Evolutionary conservation across 1,139 yeast species (phyloP).

Genomic region (Scheffersomyces quercinus): DNA sequence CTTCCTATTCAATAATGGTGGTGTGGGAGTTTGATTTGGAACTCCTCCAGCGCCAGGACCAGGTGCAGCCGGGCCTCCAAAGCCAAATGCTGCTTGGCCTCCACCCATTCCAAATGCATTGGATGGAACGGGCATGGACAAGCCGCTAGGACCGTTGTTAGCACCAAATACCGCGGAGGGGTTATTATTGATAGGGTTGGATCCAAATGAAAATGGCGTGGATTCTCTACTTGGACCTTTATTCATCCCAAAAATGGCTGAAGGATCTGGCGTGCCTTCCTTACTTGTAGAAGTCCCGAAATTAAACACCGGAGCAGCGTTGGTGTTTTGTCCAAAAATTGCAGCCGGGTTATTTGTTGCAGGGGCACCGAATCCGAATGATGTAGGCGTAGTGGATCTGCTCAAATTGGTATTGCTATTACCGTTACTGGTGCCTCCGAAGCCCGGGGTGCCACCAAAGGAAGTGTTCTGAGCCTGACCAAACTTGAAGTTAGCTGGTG

Average conservation of each 20-base stretch:
- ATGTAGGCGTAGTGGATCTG: constrained; percentile 10
- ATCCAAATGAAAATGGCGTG: constrained; percentile 2
- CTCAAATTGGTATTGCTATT: not conserved
- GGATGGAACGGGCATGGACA: constrained; percentile 4
- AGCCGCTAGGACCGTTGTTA: constrained; percentile 1
- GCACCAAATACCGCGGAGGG: constrained; percentile 2
- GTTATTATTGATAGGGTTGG: constrained; percentile 2
- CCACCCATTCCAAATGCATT: constrained; percentile 3
- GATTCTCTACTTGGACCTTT: constrained; percentile 1
- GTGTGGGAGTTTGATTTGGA: constrained; percentile 8
- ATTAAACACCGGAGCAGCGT: constrained; percentile 7
- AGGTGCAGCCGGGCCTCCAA: constrained; percentile 1
- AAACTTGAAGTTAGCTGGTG: constrained; percentile 3
- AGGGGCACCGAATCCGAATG: constrained; percentile 7
- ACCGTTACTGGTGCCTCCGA: constrained; percentile 1
- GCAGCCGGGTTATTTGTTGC: not conserved
- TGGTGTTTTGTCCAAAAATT: constrained; percentile 9
- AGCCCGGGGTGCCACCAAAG: constrained; percentile 6
- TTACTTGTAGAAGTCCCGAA: constrained; percentile 15
- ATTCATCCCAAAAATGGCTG: constrained; percentile 20
- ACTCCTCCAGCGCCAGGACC: constrained; percentile 5
- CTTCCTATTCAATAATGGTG: constrained; percentile 9
- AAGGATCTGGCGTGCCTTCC: constrained; percentile 32
- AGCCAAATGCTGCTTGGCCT: not conserved
- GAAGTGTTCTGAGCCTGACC: constrained; percentile 2